Evolutionary conservation across 768 basidiomycete genomes (phyloP), one percentile per base, ranked within the genome.

Genomic region (Amanita pseudoporphyria): DNA sequence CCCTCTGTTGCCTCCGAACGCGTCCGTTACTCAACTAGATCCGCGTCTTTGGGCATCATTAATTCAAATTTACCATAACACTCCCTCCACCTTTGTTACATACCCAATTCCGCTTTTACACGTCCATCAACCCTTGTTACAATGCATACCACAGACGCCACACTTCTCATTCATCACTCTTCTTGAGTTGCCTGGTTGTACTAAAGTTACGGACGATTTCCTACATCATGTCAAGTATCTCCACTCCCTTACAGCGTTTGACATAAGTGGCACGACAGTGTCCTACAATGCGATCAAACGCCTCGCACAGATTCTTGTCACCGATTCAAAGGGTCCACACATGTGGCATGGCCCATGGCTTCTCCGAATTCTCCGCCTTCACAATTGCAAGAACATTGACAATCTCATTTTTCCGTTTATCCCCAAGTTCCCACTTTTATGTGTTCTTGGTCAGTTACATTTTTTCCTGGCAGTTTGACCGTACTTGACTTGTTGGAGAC

Each of bases 161-260:
- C 57, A 73, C 19, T 89, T 86, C 60, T 70, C 83, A 2, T 69
- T 89, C 28, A 53, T 88, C 47, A 83, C 85, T 5, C 60, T 85
- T 9, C 62, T 90, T 19, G 71, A 83, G 41, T 66, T 89, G 7
- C 71, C 77, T 3, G 62, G 69, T 5, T 82, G 82, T 54, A 47
- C 51, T 9, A 67, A 75, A n/a, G 67, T 89, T 0, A 76, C 70
- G 22, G 87, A 89, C 60, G 63, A 73, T 21, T 75, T 72, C 41
- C 68, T 86, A 21, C 50, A 70, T 35, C 59, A 64, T 7, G 67
- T 88, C 24, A 73, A 71, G 24, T 55, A 62, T 9, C 70, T 89
- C 5, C 77, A 76, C 55, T 67, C 70, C 5, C 67, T 89, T 16
- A 58, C 65, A 36, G 87, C 81, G 0, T 66, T 89, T n/a, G 85